Percentiles rank a stretch among this genome's conserved stretches.
These are phyloP conservation scores for Triticum aestivum DNA, from an alignment of 176 grass and related monocot genomes.

Conservation along the genomic window IWGSC_CS_RefSeq_v2.1 NC_057800.1:20742737-20743236, in stretches of 20 bases:
- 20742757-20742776: too few relatives aligned
- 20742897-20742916: not conserved
- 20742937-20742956: not conserved
- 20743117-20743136: too few relatives aligned
- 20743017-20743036: not conserved
- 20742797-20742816: too few relatives aligned
- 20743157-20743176: too few relatives aligned
- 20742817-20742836: too few relatives aligned
- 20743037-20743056: not conserved
- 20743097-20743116: not conserved
- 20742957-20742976: not conserved
- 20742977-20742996: not conserved
- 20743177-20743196: too few relatives aligned
- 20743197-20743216: not conserved
- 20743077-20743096: not conserved
- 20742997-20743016: not conserved
- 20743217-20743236: too few relatives aligned
- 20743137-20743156: too few relatives aligned
- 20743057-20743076: not conserved
- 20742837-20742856: not conserved
- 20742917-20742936: not conserved
- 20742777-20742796: too few relatives aligned
- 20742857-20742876: not conserved
- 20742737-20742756: too few relatives aligned
- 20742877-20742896: not conserved